Conservation (phyloP, 2,329 filamentous ascomycete genomes). For the Pseudogymnoascus pannorum region DNA sequence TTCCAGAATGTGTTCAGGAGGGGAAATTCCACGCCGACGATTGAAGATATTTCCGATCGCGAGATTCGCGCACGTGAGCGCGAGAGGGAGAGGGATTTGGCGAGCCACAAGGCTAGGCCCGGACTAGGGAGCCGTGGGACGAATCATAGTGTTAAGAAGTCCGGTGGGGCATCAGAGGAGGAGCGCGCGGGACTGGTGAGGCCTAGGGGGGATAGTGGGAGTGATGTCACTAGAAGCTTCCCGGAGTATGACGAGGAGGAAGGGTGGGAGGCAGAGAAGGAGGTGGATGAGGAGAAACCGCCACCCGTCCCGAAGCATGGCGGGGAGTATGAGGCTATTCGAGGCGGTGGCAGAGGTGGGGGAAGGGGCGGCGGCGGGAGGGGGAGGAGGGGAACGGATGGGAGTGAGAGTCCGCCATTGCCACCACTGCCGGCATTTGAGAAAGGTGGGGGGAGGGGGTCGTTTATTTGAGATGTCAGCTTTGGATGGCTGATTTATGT, state of each 20-base stretch:
- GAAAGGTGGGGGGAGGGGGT: slow-evolving; percentile 11
- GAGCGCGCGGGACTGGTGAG: slow-evolving; percentile 77
- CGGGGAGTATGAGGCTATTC: neutral
- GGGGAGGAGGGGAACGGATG: slow-evolving; percentile 15
- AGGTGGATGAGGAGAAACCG: neutral
- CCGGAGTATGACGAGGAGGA: slow-evolving; percentile 13
- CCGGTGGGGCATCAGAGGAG: slow-evolving; percentile 65
- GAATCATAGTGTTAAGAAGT: slow-evolving; percentile 25
- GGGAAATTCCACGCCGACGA: slow-evolving; percentile 8
- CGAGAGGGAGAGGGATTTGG: slow-evolving; percentile 15
- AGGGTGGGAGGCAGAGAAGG: slow-evolving; percentile 10
- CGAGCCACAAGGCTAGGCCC: slow-evolving; percentile 26
- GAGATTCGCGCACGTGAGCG: slow-evolving; percentile 7
- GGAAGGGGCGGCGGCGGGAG: slow-evolving; percentile 17
- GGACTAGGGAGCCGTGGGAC: slow-evolving; percentile 35
- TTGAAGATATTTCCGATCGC: neutral
- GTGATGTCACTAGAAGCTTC: slow-evolving; percentile 18
- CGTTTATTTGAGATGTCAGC: neutral
- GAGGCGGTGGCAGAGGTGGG: neutral
- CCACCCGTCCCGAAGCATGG: neutral
- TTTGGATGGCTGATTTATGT: neutral
- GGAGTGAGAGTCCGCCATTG: neutral
- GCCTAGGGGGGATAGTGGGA: slow-evolving; percentile 43
- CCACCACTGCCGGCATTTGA: slow-evolving; percentile 13
- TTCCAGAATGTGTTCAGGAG: slow-evolving; percentile 73